Evolutionary conservation across 2,329 filamentous ascomycete species (phyloP).

Genomic region (Thermoascus crustaceus): DNA sequence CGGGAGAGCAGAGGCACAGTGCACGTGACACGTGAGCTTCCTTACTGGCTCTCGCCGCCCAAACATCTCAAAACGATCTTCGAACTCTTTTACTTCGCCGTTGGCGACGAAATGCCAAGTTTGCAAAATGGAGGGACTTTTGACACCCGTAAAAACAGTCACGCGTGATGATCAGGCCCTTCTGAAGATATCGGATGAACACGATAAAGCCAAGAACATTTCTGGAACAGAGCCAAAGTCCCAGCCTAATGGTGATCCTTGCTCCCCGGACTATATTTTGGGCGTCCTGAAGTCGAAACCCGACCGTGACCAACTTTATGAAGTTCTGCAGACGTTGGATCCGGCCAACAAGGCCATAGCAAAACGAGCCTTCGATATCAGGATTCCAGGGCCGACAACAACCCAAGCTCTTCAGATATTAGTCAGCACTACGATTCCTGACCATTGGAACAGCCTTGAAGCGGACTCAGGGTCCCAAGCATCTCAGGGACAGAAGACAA

Average conservation of each 20-base stretch:
- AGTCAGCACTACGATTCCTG: constrained; percentile 65
- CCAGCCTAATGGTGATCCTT: constrained; percentile 11
- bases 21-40: constrained; percentile 23
- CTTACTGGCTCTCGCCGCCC: constrained; percentile 6
- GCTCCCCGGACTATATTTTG: constrained; percentile 26
- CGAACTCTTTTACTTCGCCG: background rate
- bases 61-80: background rate
- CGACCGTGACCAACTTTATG: constrained; percentile 22
- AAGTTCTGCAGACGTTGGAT: constrained; percentile 28
- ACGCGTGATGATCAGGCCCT: constrained; percentile 14
- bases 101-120: too few species aligned
- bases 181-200: constrained; percentile 11
- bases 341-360: constrained; percentile 19
- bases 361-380: constrained; percentile 49
- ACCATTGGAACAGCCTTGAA: constrained; percentile 66
- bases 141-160: constrained; percentile 33
- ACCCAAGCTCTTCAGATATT: constrained; percentile 69
- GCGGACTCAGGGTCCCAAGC: constrained; percentile 9
- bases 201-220: constrained; percentile 3
- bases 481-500: constrained; percentile 7
- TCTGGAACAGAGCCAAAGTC: constrained; percentile 7
- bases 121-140: constrained; percentile 30
- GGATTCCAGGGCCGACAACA: constrained; percentile 55
- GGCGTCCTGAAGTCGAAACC: constrained; percentile 34
- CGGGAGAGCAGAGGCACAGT: constrained; percentile 1